phyloP scores from a whole-genome alignment of 257 asterid genomes.

The Ocimum tenuiflorum region DNA sequence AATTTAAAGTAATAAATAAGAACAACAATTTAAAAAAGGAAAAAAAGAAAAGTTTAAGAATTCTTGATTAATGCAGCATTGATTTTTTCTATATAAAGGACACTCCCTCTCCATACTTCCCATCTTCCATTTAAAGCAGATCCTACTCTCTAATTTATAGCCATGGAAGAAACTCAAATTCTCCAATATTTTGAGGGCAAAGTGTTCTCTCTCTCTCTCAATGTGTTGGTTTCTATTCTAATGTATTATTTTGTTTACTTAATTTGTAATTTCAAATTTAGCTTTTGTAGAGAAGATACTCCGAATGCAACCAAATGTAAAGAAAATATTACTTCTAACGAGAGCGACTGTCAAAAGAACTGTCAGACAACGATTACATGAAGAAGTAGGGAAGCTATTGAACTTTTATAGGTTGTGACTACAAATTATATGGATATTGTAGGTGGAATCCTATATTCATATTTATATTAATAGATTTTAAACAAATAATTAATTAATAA shows the following conservation, averaged over 20 bases:
- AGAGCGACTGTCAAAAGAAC: constrained; percentile 15
- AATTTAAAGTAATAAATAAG: not conserved
- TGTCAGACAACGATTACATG: constrained; percentile 22
- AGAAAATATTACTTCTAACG: constrained; percentile 33
- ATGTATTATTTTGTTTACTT: not conserved
- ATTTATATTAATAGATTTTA: no score
- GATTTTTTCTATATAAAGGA: not conserved
- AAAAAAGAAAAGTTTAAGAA: no score
- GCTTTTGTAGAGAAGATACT: constrained; percentile 45
- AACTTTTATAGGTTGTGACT: not conserved
- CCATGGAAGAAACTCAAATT: constrained; percentile 33
- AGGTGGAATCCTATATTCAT: no score
- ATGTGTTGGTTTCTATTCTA: no score
- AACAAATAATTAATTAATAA: no score
- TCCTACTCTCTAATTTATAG: not conserved
- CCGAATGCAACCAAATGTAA: constrained; percentile 41
- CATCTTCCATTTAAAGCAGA: no score
- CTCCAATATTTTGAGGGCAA: constrained; percentile 21
- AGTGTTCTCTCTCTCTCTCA: not conserved
- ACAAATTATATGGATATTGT: no score
- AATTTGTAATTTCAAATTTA: not conserved
- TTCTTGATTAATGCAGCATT: no score
- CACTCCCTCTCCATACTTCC: not conserved
- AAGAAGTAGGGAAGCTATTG: constrained; percentile 38
- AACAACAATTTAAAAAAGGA: no score